Evolutionary conservation across 139 green algal genomes (phyloP), one percentile per base, ranked within the genome.

Genomic region (Coccomyxa sp.): DNA sequence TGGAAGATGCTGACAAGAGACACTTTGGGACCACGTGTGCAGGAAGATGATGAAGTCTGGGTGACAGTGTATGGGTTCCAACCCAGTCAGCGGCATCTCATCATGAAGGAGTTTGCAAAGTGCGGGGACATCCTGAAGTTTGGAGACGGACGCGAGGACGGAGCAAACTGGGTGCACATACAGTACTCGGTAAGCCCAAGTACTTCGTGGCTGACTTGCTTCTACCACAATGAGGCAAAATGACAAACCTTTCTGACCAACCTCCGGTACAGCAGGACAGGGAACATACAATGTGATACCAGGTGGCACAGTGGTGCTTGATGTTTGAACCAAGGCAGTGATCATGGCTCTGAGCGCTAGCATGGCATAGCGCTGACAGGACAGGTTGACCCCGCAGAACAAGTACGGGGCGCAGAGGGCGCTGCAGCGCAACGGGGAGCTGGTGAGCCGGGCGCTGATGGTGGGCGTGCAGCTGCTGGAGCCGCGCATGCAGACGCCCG

Each of bases 51-150:
- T 39, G 77, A 83, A 34, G 79, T 37, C 8, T 89, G 84, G 81
- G 87, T 91, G 12, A 91, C 85, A n/a, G 81, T 90, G 18, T 91
- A 83, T 82, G 87, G 87, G 22, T 89, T 91, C 50, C 39, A 69
- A 9, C 78, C 76, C 6, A 68, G 24, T 37, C 70, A 87, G 37
- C 24, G 79, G 35, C 54, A 76, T 6, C 16, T 81, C 10, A 73
- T 91, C 8, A 71, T 91, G 9, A 76, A 68, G 10, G 82, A 90
- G 44, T 90, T 91, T 69, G 44, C 69, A 36, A 88, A 87, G 55
- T 87, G 82, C 35, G 87, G 87, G 9, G 78, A 88, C 41, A 83
- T 88, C 27, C 4, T 84, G 55, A 79, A 87, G 39, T 88, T 85
- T 78, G 86, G 85, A 55, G 81, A 55, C 14, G 83, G 84, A 7